Conservation (phyloP, 1,139 yeast species). For the Sugiyamaella grinbergsii region DNA sequence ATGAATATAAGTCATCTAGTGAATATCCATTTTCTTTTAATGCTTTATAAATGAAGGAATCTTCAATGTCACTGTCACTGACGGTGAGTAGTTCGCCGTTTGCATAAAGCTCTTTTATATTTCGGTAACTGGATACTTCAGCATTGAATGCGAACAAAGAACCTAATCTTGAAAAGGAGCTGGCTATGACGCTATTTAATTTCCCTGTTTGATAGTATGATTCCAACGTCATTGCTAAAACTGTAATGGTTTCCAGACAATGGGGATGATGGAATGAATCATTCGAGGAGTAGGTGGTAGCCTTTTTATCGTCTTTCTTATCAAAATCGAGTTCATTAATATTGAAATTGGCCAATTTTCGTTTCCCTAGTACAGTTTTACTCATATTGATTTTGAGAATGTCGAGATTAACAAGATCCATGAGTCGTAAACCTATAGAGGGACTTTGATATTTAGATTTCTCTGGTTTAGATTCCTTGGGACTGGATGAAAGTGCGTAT, state of each 20-base stretch:
- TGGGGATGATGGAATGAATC: constrained; percentile 4
- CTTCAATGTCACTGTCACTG: background rate
- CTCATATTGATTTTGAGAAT: constrained; percentile 9
- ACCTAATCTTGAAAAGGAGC: background rate
- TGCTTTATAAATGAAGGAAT: constrained; percentile 14
- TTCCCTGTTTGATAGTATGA: constrained; percentile 1
- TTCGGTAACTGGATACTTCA: constrained; percentile 10
- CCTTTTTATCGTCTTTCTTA: background rate
- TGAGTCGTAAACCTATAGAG: constrained; percentile 8
- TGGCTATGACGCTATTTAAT: background rate
- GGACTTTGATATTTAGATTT: background rate
- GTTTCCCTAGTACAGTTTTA: constrained; percentile 3
- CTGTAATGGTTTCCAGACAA: constrained; percentile 23
- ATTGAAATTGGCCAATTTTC: background rate
- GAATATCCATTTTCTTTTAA: constrained; percentile 27
- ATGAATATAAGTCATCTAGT: constrained; percentile 26
- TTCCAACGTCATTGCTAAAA: constrained; percentile 21
- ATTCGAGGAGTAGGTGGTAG: background rate
- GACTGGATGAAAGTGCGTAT: background rate
- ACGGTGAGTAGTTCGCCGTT: background rate
- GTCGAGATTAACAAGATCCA: constrained; percentile 15
- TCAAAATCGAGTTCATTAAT: background rate
- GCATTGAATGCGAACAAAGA: background rate
- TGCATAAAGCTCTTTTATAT: constrained; percentile 1
- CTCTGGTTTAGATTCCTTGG: background rate